Percentiles rank a stretch among this genome's conserved stretches.
Conservation (phyloP, 768 basidiomycete species). For the Rhizopogon rudus region DNA sequence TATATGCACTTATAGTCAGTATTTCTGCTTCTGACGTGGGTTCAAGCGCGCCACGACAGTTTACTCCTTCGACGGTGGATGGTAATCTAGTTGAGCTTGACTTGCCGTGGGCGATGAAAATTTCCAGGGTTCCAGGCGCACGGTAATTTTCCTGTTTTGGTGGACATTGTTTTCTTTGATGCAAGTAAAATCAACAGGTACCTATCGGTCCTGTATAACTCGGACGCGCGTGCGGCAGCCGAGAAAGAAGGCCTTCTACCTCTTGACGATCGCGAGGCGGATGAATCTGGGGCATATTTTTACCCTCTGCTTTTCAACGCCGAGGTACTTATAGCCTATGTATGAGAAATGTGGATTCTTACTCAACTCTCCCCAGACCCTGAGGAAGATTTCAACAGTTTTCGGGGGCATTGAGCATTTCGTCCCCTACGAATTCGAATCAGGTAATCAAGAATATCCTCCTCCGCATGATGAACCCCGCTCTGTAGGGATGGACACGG, state of each 20-base stretch:
- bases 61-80: conserved; percentile 2
- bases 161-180: conserved; percentile 16
- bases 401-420: conserved; percentile 69
- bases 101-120: conserved; percentile 56
- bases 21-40: neutral
- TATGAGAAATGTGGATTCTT: neutral
- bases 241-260: conserved; percentile 1
- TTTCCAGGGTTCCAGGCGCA: conserved; percentile 47
- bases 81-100: conserved; percentile 37
- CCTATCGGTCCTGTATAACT: conserved; percentile 48
- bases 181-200: conserved; percentile 18
- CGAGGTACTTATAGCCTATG: conserved; percentile 35
- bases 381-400: conserved; percentile 45
- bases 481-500: conserved; percentile 47
- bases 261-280: conserved; percentile 29
- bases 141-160: conserved; percentile 35
- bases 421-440: conserved; percentile 20
- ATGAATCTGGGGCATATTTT: conserved; percentile 36
- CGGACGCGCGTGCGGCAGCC: conserved; percentile 37
- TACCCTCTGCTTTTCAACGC: conserved; percentile 56
- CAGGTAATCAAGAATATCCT: conserved; percentile 26
- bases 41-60: neutral
- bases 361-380: conserved; percentile 33
- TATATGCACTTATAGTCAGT: conserved; percentile 11
- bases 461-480: conserved; percentile 56